Evolutionary conservation across 2,329 filamentous ascomycete genomes (phyloP), one percentile per base, ranked within the genome.

Genomic region (Fusarium torreyae): DNA sequence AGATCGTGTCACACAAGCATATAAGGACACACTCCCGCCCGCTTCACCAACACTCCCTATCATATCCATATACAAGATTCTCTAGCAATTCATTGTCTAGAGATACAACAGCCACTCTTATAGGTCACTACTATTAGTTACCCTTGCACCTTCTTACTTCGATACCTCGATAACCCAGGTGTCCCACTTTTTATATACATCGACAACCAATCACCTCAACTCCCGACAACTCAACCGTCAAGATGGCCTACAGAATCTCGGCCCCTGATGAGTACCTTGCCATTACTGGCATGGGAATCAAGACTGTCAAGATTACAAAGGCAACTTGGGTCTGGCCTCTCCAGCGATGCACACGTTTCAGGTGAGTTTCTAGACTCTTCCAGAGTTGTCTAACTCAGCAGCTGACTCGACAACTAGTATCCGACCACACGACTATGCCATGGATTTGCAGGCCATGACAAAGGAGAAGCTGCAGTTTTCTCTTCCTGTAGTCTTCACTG

Each of bases 361-460:
- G 70, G 72, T 71, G 39, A 48, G 36, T n/a, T 24, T 9, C 14
- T 9, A 4, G 1, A 7, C 13, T 26, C 22, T 22, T 18, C 4
- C 15, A 13, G 2, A 33, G 17, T 28, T 5, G 11, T 11, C 5
- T 5, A 14, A 39, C 4, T 13, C 14, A 17, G 0, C 3, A 9
- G 57, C 69, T 73, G 52, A 74, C 39, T 7, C 22, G 2, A 33
- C 4, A 2, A 6, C 10, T 4, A 87, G 84, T 66, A 89, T 92
- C 74, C 90, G 90, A 69, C 91, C 92, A 0, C 92, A 93, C 76
- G 93, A 97, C 80, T 95, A 96, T 80, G 88, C 87, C 61, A 92
- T 97, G 86, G 89, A 90, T 58, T 83, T 97, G 3, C 92, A 94
- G 77, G 93, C 93, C 58, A 97, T 97, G 93, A 97, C 93, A 18